Conservation (phyloP, 306 rosid species). For the Abrus pulchellus region DNA sequence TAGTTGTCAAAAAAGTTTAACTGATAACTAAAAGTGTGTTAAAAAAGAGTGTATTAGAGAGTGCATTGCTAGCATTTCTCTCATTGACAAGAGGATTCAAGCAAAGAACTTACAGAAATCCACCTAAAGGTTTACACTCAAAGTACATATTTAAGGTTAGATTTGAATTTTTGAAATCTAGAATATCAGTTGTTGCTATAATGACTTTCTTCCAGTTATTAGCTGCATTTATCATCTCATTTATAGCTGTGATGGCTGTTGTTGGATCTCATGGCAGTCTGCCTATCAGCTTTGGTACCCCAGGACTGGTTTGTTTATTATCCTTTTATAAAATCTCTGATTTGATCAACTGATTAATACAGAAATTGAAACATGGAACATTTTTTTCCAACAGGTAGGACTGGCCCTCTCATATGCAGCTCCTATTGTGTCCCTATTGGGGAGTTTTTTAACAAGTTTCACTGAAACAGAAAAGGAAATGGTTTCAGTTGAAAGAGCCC, state of each 20-base stretch:
- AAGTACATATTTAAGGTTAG: neutral
- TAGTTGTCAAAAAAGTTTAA: no score
- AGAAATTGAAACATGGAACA: conserved; percentile 38
- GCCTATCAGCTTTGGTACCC: conserved; percentile 83
- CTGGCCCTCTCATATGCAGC: conserved; percentile 95
- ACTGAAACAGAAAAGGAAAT: conserved; percentile 98
- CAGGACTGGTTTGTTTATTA: conserved; percentile 82
- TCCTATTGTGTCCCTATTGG: conserved; percentile 83
- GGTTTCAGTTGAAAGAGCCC: conserved; percentile 95
- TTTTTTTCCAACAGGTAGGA: conserved; percentile 71
- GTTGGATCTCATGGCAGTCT: conserved; percentile 74
- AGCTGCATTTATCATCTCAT: conserved; percentile 83
- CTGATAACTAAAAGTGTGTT: no score
- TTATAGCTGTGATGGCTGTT: conserved; percentile 93
- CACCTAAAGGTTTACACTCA: conserved; percentile 13
- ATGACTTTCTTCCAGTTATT: conserved; percentile 70
- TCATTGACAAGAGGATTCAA: neutral
- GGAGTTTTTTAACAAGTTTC: conserved; percentile 89
- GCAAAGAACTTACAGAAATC: conserved; percentile 22
- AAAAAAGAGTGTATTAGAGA: no score
- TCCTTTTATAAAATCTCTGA: conserved; percentile 44
- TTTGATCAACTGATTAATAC: conserved; percentile 28
- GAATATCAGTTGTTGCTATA: conserved; percentile 41
- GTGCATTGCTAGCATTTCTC: no score
- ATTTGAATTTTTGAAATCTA: conserved; percentile 30